Conservation (phyloP, 2,329 filamentous ascomycete species). For the Calycina herbarum region DNA sequence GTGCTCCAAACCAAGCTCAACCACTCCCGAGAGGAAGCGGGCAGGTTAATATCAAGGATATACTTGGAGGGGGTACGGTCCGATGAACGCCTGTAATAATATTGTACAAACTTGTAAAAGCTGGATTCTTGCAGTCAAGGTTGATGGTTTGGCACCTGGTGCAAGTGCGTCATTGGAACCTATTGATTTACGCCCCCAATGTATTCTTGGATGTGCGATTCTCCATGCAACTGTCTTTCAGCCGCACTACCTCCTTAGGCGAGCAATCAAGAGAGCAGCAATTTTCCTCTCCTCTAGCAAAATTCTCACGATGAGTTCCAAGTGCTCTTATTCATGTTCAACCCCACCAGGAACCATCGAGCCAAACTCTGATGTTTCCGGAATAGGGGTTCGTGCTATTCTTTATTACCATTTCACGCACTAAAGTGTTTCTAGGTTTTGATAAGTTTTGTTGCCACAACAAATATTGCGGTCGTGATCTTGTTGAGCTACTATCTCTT, state of each 20-base stretch:
- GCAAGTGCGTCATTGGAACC: background rate
- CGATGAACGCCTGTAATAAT: constrained; percentile 21
- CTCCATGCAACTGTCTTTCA: no score
- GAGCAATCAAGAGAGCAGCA: no score
- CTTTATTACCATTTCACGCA: background rate
- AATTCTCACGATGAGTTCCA: background rate
- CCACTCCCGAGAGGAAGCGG: constrained; percentile 83
- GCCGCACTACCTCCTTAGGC: no score
- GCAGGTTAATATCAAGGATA: constrained; percentile 83
- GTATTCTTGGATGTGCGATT: background rate
- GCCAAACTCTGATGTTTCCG: no score
- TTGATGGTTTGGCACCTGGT: background rate
- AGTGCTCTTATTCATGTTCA: no score
- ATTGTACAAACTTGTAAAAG: constrained; percentile 2
- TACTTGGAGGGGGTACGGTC: constrained; percentile 49
- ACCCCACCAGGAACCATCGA: no score
- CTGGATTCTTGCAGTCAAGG: background rate
- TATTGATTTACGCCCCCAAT: background rate
- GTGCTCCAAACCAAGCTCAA: constrained; percentile 73
- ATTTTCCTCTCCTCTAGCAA: no score
- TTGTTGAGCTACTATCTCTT: background rate
- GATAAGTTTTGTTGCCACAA: background rate
- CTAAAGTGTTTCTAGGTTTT: background rate
- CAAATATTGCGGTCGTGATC: background rate
- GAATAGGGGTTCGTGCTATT: no score